Evolutionary conservation across 2,329 filamentous ascomycete species (phyloP).

Genomic region (Claviceps pusilla): DNA sequence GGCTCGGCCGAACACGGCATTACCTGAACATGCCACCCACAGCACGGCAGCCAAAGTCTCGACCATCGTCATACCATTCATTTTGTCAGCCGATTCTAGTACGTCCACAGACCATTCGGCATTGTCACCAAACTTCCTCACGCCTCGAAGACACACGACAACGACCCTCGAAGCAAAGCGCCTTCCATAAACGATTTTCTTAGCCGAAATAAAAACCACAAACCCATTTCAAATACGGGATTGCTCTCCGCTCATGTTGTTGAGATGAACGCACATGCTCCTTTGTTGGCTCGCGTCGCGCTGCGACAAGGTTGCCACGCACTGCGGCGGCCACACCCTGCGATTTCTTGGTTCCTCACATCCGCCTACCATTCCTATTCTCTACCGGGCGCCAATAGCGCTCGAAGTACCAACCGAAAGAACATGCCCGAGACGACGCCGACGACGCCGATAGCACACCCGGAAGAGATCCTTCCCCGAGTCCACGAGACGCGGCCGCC

Average conservation of each 20-base stretch:
- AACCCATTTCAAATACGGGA: too few species aligned
- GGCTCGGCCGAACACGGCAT: conserved; percentile 9
- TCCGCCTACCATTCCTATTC: conserved; percentile 37
- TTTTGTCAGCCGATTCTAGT: not conserved
- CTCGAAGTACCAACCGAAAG: conserved; percentile 27
- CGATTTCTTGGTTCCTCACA: conserved; percentile 17
- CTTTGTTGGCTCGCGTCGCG: conserved; percentile 25
- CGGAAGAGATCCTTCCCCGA: conserved; percentile 27
- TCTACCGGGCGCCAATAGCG: conserved; percentile 26
- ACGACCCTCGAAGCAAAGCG: too few species aligned
- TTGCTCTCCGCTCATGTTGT: conserved; percentile 10
- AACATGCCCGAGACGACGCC: conserved; percentile 29
- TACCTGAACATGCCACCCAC: conserved; percentile 5
- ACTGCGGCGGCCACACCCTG: conserved; percentile 24
- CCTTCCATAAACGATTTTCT: not conserved
- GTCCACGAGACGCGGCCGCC: conserved; percentile 39
- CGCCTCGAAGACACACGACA: not conserved
- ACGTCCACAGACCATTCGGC: not conserved
- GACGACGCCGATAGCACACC: conserved; percentile 30
- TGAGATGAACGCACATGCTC: conserved; percentile 29
- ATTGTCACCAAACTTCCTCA: not conserved
- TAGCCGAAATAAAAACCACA: not conserved
- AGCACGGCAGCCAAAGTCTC: not conserved
- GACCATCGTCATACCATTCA: not conserved
- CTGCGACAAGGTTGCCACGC: conserved; percentile 25